phyloP scores from a whole-genome alignment of 192 early-diverging fungal genomes.

The Mortierella alpina region DNA sequence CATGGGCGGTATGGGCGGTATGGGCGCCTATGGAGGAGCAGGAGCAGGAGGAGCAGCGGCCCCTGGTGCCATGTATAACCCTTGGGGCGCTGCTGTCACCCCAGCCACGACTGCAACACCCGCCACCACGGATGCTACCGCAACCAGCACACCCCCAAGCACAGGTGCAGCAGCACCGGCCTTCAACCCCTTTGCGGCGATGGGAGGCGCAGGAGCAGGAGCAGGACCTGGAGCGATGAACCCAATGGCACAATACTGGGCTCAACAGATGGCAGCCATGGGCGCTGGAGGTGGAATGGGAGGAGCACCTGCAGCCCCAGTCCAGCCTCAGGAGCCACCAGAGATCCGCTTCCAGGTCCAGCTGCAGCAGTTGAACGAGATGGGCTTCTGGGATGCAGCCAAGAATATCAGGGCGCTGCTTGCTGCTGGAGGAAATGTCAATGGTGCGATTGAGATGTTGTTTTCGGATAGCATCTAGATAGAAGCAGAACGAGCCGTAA shows the following conservation, averaged over 20 bases:
- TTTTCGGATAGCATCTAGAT: slow-evolving; percentile 60
- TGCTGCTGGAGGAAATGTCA: slow-evolving; percentile 87
- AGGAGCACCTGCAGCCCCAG: slow-evolving; percentile 49
- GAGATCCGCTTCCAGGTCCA: slow-evolving; percentile 79
- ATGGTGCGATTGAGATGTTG: slow-evolving; percentile 92
- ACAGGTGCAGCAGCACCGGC: slow-evolving; percentile 26
- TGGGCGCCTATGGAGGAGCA: slow-evolving; percentile 28
- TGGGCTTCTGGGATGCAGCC: slow-evolving; percentile 93
- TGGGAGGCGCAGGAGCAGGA: slow-evolving; percentile 38
- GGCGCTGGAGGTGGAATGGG: slow-evolving; percentile 43
- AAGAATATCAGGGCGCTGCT: slow-evolving; percentile 92
- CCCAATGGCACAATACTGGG: slow-evolving; percentile 53
- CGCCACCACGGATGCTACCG: slow-evolving; percentile 19
- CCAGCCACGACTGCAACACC: slow-evolving; percentile 52
- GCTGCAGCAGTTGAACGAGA: slow-evolving; percentile 89
- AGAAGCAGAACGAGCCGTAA: background rate
- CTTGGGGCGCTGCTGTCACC: slow-evolving; percentile 47
- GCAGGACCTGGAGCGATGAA: slow-evolving; percentile 39
- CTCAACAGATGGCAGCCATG: slow-evolving; percentile 54
- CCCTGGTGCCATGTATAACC: slow-evolving; percentile 37
- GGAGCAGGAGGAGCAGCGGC: background rate
- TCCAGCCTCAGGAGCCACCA: slow-evolving; percentile 59
- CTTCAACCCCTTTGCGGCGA: slow-evolving; percentile 49
- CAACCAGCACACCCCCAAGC: slow-evolving; percentile 29
- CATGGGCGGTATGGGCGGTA: slow-evolving; percentile 26